Evolutionary conservation across 495 filamentous ascomycete genomes (phyloP).

Genomic region (Parathielavia hyrcaniae): DNA sequence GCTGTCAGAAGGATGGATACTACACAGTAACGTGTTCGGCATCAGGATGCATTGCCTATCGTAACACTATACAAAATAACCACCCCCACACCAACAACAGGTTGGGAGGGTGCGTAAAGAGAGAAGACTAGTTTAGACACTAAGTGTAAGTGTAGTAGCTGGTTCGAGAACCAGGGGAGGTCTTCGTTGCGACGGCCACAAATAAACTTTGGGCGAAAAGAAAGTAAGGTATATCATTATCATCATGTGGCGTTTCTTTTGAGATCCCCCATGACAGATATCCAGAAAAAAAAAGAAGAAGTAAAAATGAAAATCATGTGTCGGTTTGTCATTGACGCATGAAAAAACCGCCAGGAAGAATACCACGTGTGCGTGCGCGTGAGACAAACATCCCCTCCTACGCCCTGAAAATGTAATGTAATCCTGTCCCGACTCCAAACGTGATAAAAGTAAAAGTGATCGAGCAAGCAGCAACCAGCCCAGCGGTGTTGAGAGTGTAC

Average conservation of each 20-base stretch:
- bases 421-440: constrained; percentile 7
- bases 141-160: constrained; percentile 2
- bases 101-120: neutral
- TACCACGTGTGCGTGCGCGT: neutral
- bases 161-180: neutral
- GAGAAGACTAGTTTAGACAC: constrained; percentile 13
- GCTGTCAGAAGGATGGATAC: no score
- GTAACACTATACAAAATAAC: constrained; percentile 1
- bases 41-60: neutral
- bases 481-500: no score
- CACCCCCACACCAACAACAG: neutral
- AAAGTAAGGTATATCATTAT: constrained; percentile 1
- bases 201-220: neutral
- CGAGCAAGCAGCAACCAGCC: neutral
- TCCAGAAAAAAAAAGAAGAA: constrained; percentile 3
- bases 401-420: neutral
- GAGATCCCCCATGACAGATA: constrained; percentile 1
- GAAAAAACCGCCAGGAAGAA: neutral
- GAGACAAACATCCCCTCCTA: neutral
- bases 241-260: constrained; percentile 5
- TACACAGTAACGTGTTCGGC: neutral
- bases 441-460: constrained; percentile 1
- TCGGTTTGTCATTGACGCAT: constrained; percentile 3
- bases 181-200: neutral
- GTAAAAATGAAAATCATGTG: constrained; percentile 8